A percentile compares a stretch with the other conserved stretches of the same genome.
These are phyloP conservation scores for Scutellaria baicalensis DNA, from an alignment of 257 asterid species.

Conservation along the genomic window DNA sequence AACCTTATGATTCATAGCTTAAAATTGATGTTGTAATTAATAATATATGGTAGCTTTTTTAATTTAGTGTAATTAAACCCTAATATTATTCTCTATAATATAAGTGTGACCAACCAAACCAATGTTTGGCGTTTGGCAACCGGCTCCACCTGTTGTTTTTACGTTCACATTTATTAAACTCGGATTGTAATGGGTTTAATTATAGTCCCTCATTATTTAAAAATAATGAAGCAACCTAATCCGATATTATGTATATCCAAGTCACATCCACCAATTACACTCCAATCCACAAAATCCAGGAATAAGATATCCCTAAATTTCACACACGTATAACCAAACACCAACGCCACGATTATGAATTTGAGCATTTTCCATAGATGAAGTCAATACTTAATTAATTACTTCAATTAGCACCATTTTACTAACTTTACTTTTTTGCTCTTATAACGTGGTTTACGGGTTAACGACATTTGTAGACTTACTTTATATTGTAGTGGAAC, in stretches of 20 bases:
- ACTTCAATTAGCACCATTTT: neutral
- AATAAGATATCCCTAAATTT: neutral
- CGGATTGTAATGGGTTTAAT: no score
- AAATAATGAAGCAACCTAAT: no score
- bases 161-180: no score
- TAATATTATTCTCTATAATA: no score
- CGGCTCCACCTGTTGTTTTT: no score
- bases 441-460: conserved; percentile 13
- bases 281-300: neutral
- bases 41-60: no score
- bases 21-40: no score
- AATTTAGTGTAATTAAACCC: no score
- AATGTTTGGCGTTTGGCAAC: no score
- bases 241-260: neutral
- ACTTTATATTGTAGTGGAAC: neutral
- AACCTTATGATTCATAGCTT: no score
- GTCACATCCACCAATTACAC: conserved; percentile 16
- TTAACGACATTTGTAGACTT: neutral
- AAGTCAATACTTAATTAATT: conserved; percentile 1
- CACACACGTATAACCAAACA: conserved; percentile 8
- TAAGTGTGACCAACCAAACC: no score
- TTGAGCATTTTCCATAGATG: neutral
- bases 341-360: neutral
- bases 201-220: no score
- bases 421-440: neutral